These are phyloP conservation scores for Rhizopogon vulgaris DNA, from an alignment of 768 basidiomycete genomes.

Conservation along the genomic window DNA sequence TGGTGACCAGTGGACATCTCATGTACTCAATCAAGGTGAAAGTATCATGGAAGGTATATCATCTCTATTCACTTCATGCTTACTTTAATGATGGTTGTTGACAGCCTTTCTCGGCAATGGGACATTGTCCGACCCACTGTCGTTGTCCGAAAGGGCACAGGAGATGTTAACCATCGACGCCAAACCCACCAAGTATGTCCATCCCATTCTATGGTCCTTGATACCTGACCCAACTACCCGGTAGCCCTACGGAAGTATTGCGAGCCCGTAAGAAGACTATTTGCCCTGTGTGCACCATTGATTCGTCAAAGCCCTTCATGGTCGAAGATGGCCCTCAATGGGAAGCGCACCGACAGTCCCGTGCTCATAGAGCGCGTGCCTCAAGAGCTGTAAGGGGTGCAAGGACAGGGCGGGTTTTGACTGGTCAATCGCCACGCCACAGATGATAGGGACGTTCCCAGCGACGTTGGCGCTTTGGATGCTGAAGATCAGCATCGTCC, in stretches of 20 bases:
- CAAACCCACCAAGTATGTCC: constrained; percentile 41
- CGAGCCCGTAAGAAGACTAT: constrained; percentile 49
- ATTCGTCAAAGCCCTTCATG: constrained; percentile 53
- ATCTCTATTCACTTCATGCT: neutral
- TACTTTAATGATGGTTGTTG: neutral
- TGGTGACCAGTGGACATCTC: constrained; percentile 50
- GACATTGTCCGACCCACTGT: constrained; percentile 48
- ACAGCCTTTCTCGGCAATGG: constrained; percentile 51
- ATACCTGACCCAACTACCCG: constrained; percentile 3
- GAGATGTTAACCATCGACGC: constrained; percentile 41
- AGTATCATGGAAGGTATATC: constrained; percentile 42
- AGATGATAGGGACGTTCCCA: neutral
- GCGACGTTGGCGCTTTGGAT: neutral
- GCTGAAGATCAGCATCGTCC: neutral
- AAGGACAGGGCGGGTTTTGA: neutral
- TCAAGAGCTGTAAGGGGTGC: constrained; percentile 18
- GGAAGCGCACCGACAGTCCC: constrained; percentile 51
- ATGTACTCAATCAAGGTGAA: constrained; percentile 48
- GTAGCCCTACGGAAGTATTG: constrained; percentile 54
- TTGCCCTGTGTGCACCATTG: constrained; percentile 58
- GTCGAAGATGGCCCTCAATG: constrained; percentile 52
- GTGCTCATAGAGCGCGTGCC: constrained; percentile 45
- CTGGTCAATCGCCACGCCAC: neutral
- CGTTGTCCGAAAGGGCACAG: constrained; percentile 50
- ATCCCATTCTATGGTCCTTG: neutral